phyloP scores from a whole-genome alignment of 768 basidiomycete species.

The Grammothele lineata region DNA sequence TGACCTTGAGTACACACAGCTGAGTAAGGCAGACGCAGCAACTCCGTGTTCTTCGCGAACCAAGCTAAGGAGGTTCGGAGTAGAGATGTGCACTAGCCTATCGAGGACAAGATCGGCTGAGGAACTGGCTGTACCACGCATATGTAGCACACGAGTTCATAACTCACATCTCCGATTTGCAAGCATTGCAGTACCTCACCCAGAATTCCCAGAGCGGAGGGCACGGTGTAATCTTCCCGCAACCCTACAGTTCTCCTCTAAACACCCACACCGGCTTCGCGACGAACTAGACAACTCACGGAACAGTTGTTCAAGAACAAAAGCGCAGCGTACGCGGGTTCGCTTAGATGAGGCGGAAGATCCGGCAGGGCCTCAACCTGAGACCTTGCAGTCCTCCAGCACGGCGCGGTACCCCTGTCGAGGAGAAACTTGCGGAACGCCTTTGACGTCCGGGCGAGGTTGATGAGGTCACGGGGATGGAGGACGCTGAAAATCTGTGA shows the following conservation, averaged over 20 bases:
- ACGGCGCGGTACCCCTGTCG: slow-evolving; percentile 13
- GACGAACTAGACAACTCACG: too few species aligned
- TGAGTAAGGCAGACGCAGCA: too few species aligned
- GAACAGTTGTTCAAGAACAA: slow-evolving; percentile 32
- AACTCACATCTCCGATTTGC: too few species aligned
- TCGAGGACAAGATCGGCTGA: too few species aligned
- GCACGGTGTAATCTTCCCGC: neutral
- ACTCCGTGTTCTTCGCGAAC: too few species aligned
- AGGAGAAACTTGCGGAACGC: slow-evolving; percentile 32
- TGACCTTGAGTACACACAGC: too few species aligned
- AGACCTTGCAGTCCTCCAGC: slow-evolving; percentile 35
- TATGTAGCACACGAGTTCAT: too few species aligned
- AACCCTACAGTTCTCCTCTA: neutral
- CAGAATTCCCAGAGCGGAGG: neutral
- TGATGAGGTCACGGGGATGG: slow-evolving; percentile 38
- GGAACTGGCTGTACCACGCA: too few species aligned
- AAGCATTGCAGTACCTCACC: neutral
- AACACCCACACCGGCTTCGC: too few species aligned
- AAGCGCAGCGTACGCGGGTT: slow-evolving; percentile 33
- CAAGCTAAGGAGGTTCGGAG: too few species aligned
- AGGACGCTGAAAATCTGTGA: slow-evolving; percentile 36
- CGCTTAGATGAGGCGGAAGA: slow-evolving; percentile 28
- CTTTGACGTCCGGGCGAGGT: slow-evolving; percentile 35
- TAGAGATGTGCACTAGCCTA: too few species aligned
- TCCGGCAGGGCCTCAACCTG: slow-evolving; percentile 19